These are phyloP conservation scores for Senna tora DNA, from an alignment of 306 rosid genomes.

Conservation along the genomic window DNA sequence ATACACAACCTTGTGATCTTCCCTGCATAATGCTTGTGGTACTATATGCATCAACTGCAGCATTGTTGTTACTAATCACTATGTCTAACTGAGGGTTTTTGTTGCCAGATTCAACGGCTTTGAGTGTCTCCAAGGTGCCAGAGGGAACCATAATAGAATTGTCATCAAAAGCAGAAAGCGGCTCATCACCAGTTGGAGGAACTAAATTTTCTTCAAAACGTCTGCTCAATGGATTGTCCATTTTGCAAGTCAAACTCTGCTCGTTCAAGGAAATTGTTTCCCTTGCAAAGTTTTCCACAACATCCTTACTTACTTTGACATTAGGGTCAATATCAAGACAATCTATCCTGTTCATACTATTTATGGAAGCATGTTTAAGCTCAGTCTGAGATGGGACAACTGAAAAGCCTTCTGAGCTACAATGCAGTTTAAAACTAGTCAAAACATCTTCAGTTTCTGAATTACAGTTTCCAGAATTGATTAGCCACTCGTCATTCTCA, in stretches of 20 bases:
- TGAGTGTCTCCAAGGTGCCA: constrained; percentile 41
- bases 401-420: constrained; percentile 44
- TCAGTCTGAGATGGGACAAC: constrained; percentile 39
- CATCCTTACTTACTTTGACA: constrained; percentile 36
- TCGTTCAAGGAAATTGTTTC: constrained; percentile 39
- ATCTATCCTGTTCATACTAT: constrained; percentile 33
- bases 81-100: constrained; percentile 40
- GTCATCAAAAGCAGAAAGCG: constrained; percentile 26
- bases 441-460: constrained; percentile 38
- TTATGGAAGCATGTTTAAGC: constrained; percentile 16
- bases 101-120: constrained; percentile 38
- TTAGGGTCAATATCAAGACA: constrained; percentile 41
- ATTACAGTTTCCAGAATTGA: constrained; percentile 34
- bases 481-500: constrained; percentile 39
- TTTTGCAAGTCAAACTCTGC: constrained; percentile 28
- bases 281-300: constrained; percentile 33
- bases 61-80: constrained; percentile 37
- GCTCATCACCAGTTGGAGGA: constrained; percentile 39
- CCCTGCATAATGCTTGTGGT: constrained; percentile 36
- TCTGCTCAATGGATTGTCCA: constrained; percentile 35
- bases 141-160: constrained; percentile 37
- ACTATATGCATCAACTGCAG: constrained; percentile 34
- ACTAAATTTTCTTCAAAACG: constrained; percentile 26
- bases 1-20: constrained; percentile 34
- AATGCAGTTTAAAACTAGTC: constrained; percentile 38